These are phyloP conservation scores for Vitis rotundifolia DNA, from an alignment of 164 flowering plant species.

Conservation along the genomic window DNA sequence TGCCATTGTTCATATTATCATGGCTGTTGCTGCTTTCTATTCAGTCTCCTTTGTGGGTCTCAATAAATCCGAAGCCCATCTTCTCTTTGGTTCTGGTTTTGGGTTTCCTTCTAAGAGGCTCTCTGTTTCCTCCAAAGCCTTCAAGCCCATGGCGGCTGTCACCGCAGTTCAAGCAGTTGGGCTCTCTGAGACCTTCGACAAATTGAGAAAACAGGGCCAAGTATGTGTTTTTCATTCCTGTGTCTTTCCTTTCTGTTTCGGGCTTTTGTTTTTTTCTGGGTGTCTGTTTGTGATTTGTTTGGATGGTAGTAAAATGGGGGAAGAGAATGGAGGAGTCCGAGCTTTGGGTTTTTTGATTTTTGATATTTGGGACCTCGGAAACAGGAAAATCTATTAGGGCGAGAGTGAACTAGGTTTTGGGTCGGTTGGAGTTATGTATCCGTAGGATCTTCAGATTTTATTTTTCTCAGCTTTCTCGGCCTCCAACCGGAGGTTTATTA, in stretches of 20 bases:
- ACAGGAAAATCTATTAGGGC: too few relatives aligned
- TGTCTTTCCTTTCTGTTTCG: not conserved
- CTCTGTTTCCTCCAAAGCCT: conserved; percentile 17
- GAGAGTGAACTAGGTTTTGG: too few relatives aligned
- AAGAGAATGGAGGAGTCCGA: too few relatives aligned
- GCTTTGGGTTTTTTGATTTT: too few relatives aligned
- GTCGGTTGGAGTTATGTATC: too few relatives aligned
- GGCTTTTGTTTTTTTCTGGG: not conserved
- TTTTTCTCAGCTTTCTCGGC: too few relatives aligned
- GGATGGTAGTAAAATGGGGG: not conserved
- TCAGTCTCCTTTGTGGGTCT: conserved; percentile 8
- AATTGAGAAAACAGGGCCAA: conserved; percentile 61
- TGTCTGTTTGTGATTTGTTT: conserved; percentile 2
- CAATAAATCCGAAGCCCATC: conserved; percentile 11
- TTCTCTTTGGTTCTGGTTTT: not conserved
- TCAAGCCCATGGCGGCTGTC: conserved; percentile 50
- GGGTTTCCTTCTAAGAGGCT: conserved; percentile 10
- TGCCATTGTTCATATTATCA: not conserved
- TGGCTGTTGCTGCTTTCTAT: conserved; percentile 28
- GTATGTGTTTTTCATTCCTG: conserved; percentile 31
- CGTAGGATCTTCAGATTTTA: too few relatives aligned
- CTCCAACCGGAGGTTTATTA: too few relatives aligned
- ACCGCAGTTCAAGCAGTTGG: conserved; percentile 40
- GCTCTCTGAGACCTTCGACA: conserved; percentile 68
- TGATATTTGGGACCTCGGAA: too few relatives aligned